phyloP scores from a whole-genome alignment of 495 filamentous ascomycete genomes.

The Viridothelium virens region DNA sequence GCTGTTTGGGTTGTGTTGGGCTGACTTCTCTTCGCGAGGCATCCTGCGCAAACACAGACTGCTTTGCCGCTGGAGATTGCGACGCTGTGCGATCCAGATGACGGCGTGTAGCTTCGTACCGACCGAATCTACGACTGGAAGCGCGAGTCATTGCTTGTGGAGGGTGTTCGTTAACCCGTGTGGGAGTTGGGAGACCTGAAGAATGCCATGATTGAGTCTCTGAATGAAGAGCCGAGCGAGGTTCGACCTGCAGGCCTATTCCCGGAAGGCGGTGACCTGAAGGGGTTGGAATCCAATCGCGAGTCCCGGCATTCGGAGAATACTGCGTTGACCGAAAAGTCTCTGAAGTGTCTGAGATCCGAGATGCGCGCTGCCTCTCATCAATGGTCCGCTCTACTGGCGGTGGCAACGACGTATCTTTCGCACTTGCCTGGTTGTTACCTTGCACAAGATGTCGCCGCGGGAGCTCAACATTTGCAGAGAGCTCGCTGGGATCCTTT shows the following conservation, averaged over 20 bases:
- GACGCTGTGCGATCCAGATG: slow-evolving; percentile 1
- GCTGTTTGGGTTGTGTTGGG: background rate
- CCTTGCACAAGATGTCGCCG: background rate
- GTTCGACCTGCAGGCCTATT: background rate
- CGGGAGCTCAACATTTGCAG: background rate
- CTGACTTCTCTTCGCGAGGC: background rate
- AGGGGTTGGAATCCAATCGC: background rate
- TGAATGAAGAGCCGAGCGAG: background rate
- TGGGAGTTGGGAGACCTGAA: background rate
- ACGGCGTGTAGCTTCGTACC: slow-evolving; percentile 1
- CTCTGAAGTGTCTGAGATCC: background rate
- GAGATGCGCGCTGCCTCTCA: background rate
- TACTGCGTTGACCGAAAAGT: background rate
- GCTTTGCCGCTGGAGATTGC: background rate
- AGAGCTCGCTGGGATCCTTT: background rate
- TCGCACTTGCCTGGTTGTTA: background rate
- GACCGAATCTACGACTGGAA: slow-evolving; percentile 2
- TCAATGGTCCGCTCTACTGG: background rate
- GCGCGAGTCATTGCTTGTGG: background rate
- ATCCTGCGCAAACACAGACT: background rate
- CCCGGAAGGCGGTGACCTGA: background rate
- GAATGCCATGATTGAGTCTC: background rate
- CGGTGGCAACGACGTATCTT: background rate
- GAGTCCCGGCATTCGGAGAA: background rate
- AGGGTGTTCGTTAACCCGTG: background rate